Evolutionary conservation across 352 stramenopile genomes (phyloP).

Genomic region (Globisporangium emineosum): DNA sequence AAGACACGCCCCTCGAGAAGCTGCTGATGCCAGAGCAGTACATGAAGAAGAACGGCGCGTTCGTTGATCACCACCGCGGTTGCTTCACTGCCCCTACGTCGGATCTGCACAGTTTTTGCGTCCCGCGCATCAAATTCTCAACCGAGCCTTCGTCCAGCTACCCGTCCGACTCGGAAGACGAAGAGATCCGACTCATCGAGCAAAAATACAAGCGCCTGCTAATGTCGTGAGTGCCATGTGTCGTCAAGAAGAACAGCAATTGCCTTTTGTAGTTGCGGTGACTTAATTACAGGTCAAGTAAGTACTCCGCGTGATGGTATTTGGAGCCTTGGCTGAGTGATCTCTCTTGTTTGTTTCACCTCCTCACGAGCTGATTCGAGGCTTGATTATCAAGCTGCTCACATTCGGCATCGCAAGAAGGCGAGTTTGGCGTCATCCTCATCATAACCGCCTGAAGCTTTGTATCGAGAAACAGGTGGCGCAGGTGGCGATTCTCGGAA

Average conservation of each 20-base stretch:
- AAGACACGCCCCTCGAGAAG: conserved; percentile 14
- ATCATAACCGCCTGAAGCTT: background rate
- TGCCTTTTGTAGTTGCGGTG: background rate
- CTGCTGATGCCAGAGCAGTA: conserved; percentile 47
- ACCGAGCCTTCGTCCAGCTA: conserved; percentile 20
- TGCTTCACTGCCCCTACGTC: conserved; percentile 45
- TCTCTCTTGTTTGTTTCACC: background rate
- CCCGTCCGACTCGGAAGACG: conserved; percentile 63
- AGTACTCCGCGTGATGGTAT: background rate
- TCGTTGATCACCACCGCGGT: conserved; percentile 47
- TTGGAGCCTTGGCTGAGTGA: background rate
- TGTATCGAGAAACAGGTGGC: background rate
- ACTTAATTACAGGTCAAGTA: background rate
- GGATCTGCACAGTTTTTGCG: conserved; percentile 69
- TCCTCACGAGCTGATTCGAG: conserved; percentile 11
- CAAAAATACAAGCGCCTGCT: conserved; percentile 67
- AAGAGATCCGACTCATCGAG: conserved; percentile 73
- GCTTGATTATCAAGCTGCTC: background rate
- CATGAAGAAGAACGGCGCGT: conserved; percentile 37
- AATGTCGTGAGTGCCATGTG: conserved; percentile 20
- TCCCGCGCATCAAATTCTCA: conserved; percentile 75
- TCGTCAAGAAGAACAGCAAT: background rate
- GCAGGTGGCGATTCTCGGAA: conserved; percentile 18
- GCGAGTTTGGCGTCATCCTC: background rate
- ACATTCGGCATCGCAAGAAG: background rate